Percentiles rank a stretch among this genome's conserved stretches.
phyloP scores from a whole-genome alignment of 1,284 basidiomycete species.

The Uromyces viciae-fabae region DNA sequence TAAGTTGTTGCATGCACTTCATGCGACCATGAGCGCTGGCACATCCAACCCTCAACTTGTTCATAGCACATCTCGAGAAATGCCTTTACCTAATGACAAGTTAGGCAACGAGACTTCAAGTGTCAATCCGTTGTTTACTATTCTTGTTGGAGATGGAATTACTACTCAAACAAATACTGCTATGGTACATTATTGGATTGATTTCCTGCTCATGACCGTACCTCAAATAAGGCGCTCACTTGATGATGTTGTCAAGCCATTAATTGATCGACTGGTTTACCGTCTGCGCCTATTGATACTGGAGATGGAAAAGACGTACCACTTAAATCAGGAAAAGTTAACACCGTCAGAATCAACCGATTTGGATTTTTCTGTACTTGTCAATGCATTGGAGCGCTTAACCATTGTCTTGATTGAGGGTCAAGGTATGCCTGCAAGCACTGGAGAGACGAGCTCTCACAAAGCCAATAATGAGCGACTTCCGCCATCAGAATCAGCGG shows the following conservation, averaged over 20 bases:
- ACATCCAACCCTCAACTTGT: slow-evolving; percentile 45
- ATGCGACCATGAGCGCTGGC: slow-evolving; percentile 69
- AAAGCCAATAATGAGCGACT: slow-evolving; percentile 55
- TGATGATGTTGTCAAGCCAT: slow-evolving; percentile 66
- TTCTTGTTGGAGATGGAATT: slow-evolving; percentile 76
- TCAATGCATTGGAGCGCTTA: slow-evolving; percentile 76
- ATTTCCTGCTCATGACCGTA: slow-evolving; percentile 86
- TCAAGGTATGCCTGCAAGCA: slow-evolving; percentile 53
- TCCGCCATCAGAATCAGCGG: slow-evolving; percentile 50
- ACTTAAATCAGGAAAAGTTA: slow-evolving; percentile 52
- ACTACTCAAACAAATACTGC: slow-evolving; percentile 67
- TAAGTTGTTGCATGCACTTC: slow-evolving; percentile 84
- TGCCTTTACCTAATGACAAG: not conserved
- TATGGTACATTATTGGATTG: slow-evolving; percentile 88
- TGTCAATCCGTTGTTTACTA: slow-evolving; percentile 63
- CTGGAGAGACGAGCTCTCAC: slow-evolving; percentile 54
- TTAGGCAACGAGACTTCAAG: not conserved
- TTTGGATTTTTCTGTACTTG: slow-evolving; percentile 74
- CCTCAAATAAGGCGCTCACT: slow-evolving; percentile 73
- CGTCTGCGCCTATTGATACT: slow-evolving; percentile 65
- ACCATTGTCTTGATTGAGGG: slow-evolving; percentile 61
- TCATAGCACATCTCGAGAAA: slow-evolving; percentile 25
- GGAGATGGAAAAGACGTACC: slow-evolving; percentile 58
- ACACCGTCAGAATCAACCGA: slow-evolving; percentile 62
- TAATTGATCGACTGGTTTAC: slow-evolving; percentile 75